phyloP scores from a whole-genome alignment of 192 early-diverging fungal genomes.

The Linnemannia zychae region DNA sequence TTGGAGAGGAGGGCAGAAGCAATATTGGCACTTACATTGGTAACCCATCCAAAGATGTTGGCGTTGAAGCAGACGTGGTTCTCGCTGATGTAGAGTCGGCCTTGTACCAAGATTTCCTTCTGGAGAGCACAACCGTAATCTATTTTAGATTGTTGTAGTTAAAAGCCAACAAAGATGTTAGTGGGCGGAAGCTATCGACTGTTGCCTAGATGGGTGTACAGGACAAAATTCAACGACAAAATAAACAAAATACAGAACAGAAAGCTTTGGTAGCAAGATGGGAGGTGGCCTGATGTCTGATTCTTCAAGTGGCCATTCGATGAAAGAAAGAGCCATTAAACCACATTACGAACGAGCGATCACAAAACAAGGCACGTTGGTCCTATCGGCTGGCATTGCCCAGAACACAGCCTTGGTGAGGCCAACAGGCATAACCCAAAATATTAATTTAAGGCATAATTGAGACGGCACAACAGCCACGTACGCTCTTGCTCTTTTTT shows the following conservation, averaged over 20 bases:
- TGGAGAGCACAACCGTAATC: conserved; percentile 91
- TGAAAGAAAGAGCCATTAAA: background rate
- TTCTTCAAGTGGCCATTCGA: background rate
- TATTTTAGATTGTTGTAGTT: conserved; percentile 42
- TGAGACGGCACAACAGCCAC: background rate
- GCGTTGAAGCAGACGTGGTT: conserved; percentile 88
- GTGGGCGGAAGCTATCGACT: too few species aligned
- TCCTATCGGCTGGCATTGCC: background rate
- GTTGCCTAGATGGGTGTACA: background rate
- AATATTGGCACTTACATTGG: conserved; percentile 63
- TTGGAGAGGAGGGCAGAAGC: background rate
- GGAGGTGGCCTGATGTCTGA: conserved; percentile 5
- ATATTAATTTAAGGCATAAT: conserved; percentile 5
- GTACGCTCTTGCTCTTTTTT: background rate
- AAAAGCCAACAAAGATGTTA: background rate
- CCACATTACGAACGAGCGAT: background rate
- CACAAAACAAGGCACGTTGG: background rate
- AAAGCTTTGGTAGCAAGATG: background rate
- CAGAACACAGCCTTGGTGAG: conserved; percentile 2
- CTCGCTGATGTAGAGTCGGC: conserved; percentile 86
- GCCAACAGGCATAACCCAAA: conserved; percentile 3
- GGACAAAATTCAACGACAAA: background rate
- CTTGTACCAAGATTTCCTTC: conserved; percentile 91
- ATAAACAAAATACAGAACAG: background rate
- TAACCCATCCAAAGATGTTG: conserved; percentile 93